Percentiles rank a stretch among this genome's conserved stretches.
Conservation (phyloP, 495 filamentous ascomycete species). For the Penicillium parvum region DNA sequence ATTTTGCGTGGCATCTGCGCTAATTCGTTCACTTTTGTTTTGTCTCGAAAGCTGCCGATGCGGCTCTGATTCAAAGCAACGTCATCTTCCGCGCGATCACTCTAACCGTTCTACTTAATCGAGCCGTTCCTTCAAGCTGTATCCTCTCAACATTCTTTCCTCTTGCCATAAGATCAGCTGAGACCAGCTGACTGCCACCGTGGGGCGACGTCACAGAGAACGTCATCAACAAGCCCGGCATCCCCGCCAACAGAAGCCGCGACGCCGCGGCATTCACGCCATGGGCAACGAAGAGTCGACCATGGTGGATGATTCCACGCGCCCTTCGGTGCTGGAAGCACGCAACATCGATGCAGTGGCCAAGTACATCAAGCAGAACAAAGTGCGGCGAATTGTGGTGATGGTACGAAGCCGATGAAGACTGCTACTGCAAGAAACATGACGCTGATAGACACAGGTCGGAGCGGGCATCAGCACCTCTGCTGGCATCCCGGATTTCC, state of each 20-base stretch:
- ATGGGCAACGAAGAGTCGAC: slow-evolving; percentile 72
- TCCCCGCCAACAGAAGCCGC: slow-evolving; percentile 17
- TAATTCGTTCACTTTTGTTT: too few species aligned
- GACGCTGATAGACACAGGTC: slow-evolving; percentile 25
- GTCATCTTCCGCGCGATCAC: slow-evolving; percentile 9
- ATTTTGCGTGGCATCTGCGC: too few species aligned
- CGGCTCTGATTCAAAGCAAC: slow-evolving; percentile 17
- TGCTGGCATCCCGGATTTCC: slow-evolving; percentile 86
- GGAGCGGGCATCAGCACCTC: slow-evolving; percentile 65
- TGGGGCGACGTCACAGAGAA: slow-evolving; percentile 35
- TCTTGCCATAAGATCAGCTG: background rate
- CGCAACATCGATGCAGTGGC: slow-evolving; percentile 69
- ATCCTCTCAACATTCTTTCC: background rate
- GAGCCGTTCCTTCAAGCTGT: background rate
- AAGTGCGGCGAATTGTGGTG: slow-evolving; percentile 68
- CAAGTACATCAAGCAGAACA: slow-evolving; percentile 65
- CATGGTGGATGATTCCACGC: slow-evolving; percentile 57
- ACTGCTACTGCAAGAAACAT: background rate
- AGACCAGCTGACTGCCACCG: slow-evolving; percentile 12
- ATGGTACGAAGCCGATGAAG: slow-evolving; percentile 47
- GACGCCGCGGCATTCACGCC: too few species aligned
- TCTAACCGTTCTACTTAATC: background rate
- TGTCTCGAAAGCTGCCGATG: slow-evolving; percentile 3
- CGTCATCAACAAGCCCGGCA: slow-evolving; percentile 19
- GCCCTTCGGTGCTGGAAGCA: slow-evolving; percentile 58